A percentile compares a stretch with the other conserved stretches of the same genome.
phyloP scores from a whole-genome alignment of 2,329 filamentous ascomycete genomes.

The Sporothrix globosa region DNA sequence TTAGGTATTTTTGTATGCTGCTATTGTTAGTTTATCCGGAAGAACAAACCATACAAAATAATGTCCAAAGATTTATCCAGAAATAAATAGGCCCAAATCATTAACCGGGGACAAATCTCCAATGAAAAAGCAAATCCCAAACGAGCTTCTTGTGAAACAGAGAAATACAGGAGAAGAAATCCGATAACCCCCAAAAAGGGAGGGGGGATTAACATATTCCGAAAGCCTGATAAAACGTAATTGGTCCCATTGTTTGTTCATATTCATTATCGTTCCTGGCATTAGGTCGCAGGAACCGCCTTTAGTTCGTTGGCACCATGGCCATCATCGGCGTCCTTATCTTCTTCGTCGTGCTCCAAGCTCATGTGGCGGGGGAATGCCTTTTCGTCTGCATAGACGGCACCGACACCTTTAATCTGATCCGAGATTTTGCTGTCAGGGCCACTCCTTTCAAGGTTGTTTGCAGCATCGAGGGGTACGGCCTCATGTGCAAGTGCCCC shows the following conservation, averaged over 20 bases:
- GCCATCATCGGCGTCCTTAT: neutral
- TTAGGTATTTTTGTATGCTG: neutral
- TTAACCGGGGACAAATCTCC: conserved; percentile 5
- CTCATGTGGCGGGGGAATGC: neutral
- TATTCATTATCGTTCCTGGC: neutral
- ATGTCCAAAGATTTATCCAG: conserved; percentile 5
- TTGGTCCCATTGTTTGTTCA: neutral
- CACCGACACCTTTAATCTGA: conserved; percentile 10
- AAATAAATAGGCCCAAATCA: neutral
- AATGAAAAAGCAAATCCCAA: conserved; percentile 1
- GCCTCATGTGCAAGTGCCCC: neutral
- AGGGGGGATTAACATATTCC: neutral
- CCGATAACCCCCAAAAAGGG: neutral
- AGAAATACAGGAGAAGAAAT: neutral
- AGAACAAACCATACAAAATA: neutral
- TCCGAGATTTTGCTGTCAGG: neutral
- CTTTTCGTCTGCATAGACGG: neutral
- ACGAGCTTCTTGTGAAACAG: neutral
- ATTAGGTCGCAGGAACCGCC: conserved; percentile 3
- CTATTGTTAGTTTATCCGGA: neutral
- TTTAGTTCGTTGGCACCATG: neutral
- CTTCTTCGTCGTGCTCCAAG: neutral
- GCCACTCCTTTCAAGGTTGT: neutral
- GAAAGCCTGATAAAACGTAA: neutral
- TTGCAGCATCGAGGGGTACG: neutral